phyloP scores from a whole-genome alignment of 352 stramenopile species.

The Detonula confervacea region DNA sequence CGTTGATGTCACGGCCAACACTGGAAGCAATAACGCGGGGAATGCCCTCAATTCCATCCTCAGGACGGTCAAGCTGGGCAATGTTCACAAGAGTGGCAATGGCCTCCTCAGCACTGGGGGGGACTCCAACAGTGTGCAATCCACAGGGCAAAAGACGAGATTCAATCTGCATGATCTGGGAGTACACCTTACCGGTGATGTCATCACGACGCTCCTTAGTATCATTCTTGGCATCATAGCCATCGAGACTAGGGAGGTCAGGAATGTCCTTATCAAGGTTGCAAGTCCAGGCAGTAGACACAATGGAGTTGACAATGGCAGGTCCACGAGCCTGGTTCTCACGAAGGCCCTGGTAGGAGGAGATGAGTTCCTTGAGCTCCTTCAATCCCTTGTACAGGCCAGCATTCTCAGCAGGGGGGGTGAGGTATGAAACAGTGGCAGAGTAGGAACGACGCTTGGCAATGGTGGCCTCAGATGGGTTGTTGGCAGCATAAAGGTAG shows the following conservation, averaged over 20 bases:
- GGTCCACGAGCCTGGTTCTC: constrained; percentile 87
- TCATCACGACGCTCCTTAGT: constrained; percentile 79
- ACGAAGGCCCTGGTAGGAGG: constrained; percentile 87
- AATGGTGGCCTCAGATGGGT: constrained; percentile 90
- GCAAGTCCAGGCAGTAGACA: constrained; percentile 88
- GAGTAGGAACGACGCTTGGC: constrained; percentile 89
- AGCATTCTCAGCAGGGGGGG: constrained; percentile 89
- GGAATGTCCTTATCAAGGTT: constrained; percentile 89
- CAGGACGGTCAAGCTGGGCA: constrained; percentile 86
- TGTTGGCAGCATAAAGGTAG: constrained; percentile 91
- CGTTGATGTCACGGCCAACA: constrained; percentile 87
- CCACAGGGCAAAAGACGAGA: constrained; percentile 88
- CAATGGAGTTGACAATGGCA: constrained; percentile 89
- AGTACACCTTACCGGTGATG: constrained; percentile 87
- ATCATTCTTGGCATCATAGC: constrained; percentile 72
- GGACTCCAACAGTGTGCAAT: constrained; percentile 88
- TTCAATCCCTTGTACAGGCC: constrained; percentile 90
- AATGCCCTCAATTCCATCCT: constrained; percentile 88
- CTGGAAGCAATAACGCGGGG: constrained; percentile 87
- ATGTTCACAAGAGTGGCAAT: constrained; percentile 90
- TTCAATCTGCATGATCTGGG: constrained; percentile 90
- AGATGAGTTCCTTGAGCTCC: constrained; percentile 87
- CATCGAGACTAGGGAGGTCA: constrained; percentile 76
- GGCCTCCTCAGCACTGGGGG: constrained; percentile 87
- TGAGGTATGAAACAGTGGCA: constrained; percentile 90